A percentile compares a stretch with the other conserved stretches of the same genome.
These are phyloP conservation scores for Alternaria novae-zelandiae DNA, from an alignment of 2,329 filamentous ascomycete species.

Conservation along the genomic window DNA sequence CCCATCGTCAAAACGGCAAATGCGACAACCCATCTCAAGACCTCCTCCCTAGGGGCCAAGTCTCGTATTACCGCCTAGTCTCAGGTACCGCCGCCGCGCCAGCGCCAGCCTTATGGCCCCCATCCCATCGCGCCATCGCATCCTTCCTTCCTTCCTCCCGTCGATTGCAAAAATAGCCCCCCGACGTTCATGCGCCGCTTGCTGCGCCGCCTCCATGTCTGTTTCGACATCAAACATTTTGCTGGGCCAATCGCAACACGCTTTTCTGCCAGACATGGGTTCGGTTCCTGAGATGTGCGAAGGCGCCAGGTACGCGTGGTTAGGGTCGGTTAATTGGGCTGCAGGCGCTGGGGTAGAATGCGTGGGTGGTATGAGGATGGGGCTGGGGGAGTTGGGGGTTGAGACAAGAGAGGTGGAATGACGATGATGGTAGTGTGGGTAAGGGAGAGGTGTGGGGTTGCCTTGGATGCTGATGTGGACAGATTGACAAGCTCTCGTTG, in stretches of 20 bases:
- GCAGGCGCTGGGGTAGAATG: background rate
- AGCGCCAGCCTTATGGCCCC: slow-evolving; percentile 8
- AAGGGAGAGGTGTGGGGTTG: background rate
- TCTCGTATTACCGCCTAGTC: background rate
- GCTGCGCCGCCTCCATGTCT: slow-evolving; percentile 22
- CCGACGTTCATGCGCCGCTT: slow-evolving; percentile 10
- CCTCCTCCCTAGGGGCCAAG: slow-evolving; percentile 5
- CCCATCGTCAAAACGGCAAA: slow-evolving; percentile 5
- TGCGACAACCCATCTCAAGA: background rate
- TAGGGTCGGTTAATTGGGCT: background rate
- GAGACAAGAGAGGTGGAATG: background rate
- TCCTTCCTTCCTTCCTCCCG: background rate
- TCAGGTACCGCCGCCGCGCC: background rate
- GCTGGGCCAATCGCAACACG: slow-evolving; percentile 5
- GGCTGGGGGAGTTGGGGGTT: background rate
- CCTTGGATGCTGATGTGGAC: background rate
- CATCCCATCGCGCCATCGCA: background rate
- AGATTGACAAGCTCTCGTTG: background rate
- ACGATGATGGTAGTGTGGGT: background rate
- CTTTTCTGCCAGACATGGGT: slow-evolving; percentile 31
- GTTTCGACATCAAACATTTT: slow-evolving; percentile 12
- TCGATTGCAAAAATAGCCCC: slow-evolving; percentile 23
- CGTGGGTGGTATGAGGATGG: background rate
- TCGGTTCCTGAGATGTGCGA: background rate
- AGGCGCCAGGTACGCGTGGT: background rate